Evolutionary conservation across 176 grass and related monocot genomes (phyloP), one percentile per base, ranked within the genome.

Genomic region (Triticum dicoccoides): DNA sequence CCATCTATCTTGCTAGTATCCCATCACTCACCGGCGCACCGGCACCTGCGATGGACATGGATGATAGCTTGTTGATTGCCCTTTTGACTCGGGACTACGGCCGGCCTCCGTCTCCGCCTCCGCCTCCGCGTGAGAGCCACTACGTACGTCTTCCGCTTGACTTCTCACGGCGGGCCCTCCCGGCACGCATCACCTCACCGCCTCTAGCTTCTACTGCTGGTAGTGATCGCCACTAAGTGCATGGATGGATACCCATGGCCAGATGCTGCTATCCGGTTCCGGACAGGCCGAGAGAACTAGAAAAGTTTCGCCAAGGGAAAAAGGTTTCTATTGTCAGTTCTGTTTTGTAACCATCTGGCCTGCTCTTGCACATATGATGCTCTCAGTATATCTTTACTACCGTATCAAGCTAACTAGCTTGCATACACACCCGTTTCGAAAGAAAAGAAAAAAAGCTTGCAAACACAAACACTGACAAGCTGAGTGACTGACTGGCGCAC

Each of bases 91-190:
- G 66, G 17, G 33, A 72, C 8, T 45, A 39, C 23, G 54, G 54
- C 75, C 47, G 1, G 76, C 44, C 10, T 11, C 33, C 4, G 33
- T 5, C 34, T 35, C 10, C 11, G 47, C 4, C 49, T 52, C 49
- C 49, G 65, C 3, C 69, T 78, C 62, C 80, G 80, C 72, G 80
- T 88, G 82, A 2, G 49, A 33, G 25, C 85, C 85, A 80, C 85
- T 58, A 58, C 6, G 39, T 65, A 74, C 4, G 68, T 30, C 18
- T 20, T 8, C 58, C 1, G 12, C 64, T 70, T 70, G 34, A 70
- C 34, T 70, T 70, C 14, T 69, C 29, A 37, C n/a, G 49, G n/a
- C n/a, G 42, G 27, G 42, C n/a, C 30, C 6, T 21, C 18, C 17
- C 38, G 41, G 32, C 62, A 58, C 20, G 30, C 32, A 56, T 37